Evolutionary conservation across 2,329 filamentous ascomycete genomes (phyloP).

Genomic region (Fusarium tuaranense): DNA sequence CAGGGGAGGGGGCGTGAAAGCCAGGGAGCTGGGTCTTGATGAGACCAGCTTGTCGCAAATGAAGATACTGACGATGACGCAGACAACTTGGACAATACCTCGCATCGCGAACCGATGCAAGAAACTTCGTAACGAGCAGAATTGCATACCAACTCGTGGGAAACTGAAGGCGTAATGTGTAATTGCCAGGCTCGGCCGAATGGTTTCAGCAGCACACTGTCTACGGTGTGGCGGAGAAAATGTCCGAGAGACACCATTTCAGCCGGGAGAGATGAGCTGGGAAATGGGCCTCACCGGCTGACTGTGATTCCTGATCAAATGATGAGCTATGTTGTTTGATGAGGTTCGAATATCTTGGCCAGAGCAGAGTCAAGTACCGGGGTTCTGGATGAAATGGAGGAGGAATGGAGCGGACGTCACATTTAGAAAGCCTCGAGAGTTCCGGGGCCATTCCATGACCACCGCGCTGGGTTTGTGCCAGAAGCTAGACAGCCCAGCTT

Average conservation of each 20-base stretch:
- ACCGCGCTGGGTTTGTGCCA: conserved; percentile 13
- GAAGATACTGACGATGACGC: conserved; percentile 32
- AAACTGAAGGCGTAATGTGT: conserved; percentile 1
- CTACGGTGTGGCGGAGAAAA: conserved; percentile 25
- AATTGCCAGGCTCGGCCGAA: conserved; percentile 1
- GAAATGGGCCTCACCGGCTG: neutral
- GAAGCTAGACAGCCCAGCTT: conserved; percentile 8
- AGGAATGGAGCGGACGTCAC: conserved; percentile 14
- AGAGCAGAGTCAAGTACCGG: neutral
- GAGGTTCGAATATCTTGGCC: conserved; percentile 9
- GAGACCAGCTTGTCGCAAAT: conserved; percentile 3
- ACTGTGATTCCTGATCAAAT: neutral
- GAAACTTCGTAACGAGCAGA: neutral
- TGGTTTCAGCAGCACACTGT: conserved; percentile 18
- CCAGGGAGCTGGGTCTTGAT: conserved; percentile 25
- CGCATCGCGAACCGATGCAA: neutral
- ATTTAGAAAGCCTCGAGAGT: conserved; percentile 18
- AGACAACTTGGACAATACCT: conserved; percentile 8
- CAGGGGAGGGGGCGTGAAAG: conserved; percentile 32
- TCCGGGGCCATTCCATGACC: conserved; percentile 30
- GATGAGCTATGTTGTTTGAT: conserved; percentile 10
- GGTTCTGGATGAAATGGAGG: conserved; percentile 1
- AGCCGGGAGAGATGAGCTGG: conserved; percentile 19
- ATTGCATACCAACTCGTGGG: neutral
- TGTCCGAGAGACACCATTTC: conserved; percentile 5